Evolutionary conservation across 352 stramenopile genomes (phyloP).

Genomic region (Pythium grandisporangium): DNA sequence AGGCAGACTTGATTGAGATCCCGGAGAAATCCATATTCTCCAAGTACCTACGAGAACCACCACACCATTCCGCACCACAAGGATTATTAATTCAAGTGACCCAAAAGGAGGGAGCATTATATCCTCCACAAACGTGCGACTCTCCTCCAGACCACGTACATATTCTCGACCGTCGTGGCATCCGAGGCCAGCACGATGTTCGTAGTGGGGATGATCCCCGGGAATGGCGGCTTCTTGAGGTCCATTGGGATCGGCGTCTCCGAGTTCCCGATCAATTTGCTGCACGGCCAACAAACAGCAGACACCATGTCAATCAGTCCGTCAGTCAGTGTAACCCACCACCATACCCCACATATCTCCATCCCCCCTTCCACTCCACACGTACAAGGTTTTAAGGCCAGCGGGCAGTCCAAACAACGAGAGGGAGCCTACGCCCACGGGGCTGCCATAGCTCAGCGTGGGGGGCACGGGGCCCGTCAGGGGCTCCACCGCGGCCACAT

Average conservation of each 20-base stretch:
- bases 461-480: constrained; percentile 5
- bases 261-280: too few species aligned
- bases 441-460: constrained; percentile 2
- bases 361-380: not conserved
- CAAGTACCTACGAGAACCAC: not conserved
- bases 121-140: too few species aligned
- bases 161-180: constrained; percentile 5
- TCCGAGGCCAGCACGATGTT: not conserved
- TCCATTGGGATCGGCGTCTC: constrained; percentile 11
- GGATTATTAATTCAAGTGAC: not conserved
- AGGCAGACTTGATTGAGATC: not conserved
- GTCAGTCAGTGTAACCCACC: too few species aligned
- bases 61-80: not conserved
- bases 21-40: not conserved
- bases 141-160: too few species aligned
- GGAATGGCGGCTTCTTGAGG: not conserved
- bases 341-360: too few species aligned
- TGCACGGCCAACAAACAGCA: too few species aligned
- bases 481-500: constrained; percentile 2
- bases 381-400: constrained; percentile 5
- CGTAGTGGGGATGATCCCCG: not conserved
- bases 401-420: constrained; percentile 18
- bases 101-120: too few species aligned
- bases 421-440: constrained; percentile 16
- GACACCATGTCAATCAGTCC: too few species aligned